A percentile compares a stretch with the other conserved stretches of the same genome.
Evolutionary conservation across 164 flowering plant species (phyloP).

Genomic region (Vitis rupestris): DNA sequence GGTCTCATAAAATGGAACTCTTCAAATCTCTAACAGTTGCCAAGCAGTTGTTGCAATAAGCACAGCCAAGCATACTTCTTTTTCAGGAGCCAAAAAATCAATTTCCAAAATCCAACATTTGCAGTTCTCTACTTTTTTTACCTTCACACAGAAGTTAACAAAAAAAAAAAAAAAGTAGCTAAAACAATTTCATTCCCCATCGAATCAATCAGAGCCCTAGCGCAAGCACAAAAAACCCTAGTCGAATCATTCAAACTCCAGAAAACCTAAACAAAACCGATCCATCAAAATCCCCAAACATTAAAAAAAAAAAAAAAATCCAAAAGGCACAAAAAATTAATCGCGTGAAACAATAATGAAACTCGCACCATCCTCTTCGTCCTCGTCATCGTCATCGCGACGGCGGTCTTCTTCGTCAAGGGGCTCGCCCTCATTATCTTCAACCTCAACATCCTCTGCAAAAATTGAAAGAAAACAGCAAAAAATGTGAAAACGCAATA

Average conservation of each 20-base stretch:
- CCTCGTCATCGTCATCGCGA: constrained; percentile 58
- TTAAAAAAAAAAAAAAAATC: background rate
- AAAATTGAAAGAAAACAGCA: background rate
- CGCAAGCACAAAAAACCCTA: constrained; percentile 1
- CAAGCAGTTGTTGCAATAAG: no score
- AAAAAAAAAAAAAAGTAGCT: no score
- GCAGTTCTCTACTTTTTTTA: no score
- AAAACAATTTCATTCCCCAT: no score
- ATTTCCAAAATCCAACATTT: background rate
- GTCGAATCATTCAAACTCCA: constrained; percentile 1
- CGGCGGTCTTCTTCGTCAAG: constrained; percentile 30
- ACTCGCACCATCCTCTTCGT: constrained; percentile 44
- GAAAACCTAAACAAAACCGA: background rate
- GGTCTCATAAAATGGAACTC: no score
- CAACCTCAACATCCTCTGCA: constrained; percentile 55
- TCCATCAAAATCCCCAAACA: background rate
- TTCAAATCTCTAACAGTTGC: no score
- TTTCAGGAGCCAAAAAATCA: no score
- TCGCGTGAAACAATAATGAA: background rate
- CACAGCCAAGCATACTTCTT: no score
- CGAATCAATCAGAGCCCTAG: no score
- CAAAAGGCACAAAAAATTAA: background rate
- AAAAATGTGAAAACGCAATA: background rate
- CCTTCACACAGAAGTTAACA: background rate
- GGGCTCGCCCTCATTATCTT: constrained; percentile 49